These are phyloP conservation scores for Heliocybe sulcata DNA, from an alignment of 1,284 basidiomycete species.

Conservation along the genomic window DNA sequence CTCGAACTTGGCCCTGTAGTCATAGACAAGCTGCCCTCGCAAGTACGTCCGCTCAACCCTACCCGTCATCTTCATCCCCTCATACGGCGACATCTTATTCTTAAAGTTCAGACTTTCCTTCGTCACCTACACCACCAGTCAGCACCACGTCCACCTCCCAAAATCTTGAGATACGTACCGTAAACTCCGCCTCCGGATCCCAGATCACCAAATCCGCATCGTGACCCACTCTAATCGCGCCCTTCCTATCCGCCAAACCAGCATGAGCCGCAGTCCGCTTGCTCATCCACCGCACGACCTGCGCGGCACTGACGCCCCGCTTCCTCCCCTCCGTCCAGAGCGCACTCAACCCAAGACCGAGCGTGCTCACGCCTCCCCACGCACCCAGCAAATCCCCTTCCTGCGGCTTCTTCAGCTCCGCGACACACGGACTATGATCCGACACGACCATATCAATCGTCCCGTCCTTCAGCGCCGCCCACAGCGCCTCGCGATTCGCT, in stretches of 20 bases:
- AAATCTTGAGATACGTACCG: conserved; percentile 40
- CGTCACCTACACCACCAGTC: conserved; percentile 45
- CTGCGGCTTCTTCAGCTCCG: conserved; percentile 75
- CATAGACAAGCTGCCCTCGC: conserved; percentile 65
- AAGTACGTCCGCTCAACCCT: conserved; percentile 71
- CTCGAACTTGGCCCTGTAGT: conserved; percentile 28
- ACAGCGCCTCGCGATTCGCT: conserved; percentile 66
- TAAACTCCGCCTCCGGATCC: conserved; percentile 62
- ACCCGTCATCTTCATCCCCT: conserved; percentile 66
- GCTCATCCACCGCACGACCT: conserved; percentile 73
- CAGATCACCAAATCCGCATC: conserved; percentile 87
- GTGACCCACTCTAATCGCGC: conserved; percentile 60
- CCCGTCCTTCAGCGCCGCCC: conserved; percentile 76
- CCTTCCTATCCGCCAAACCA: conserved; percentile 64
- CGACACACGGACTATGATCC: conserved; percentile 88
- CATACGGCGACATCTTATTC: conserved; percentile 89
- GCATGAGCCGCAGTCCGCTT: conserved; percentile 71
- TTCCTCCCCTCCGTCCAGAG: conserved; percentile 76
- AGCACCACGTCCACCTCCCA: conserved; percentile 1
- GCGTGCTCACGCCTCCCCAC: conserved; percentile 89
- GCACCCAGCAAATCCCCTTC: conserved; percentile 79
- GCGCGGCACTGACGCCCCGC: conserved; percentile 48
- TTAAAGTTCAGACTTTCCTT: conserved; percentile 76
- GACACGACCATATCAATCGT: conserved; percentile 88
- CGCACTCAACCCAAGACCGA: conserved; percentile 82